Percentiles rank a stretch among this genome's conserved stretches.
These are phyloP conservation scores for Teratosphaeria destructans DNA, from an alignment of 2,329 filamentous ascomycete genomes.

Conservation along the genomic window DNA sequence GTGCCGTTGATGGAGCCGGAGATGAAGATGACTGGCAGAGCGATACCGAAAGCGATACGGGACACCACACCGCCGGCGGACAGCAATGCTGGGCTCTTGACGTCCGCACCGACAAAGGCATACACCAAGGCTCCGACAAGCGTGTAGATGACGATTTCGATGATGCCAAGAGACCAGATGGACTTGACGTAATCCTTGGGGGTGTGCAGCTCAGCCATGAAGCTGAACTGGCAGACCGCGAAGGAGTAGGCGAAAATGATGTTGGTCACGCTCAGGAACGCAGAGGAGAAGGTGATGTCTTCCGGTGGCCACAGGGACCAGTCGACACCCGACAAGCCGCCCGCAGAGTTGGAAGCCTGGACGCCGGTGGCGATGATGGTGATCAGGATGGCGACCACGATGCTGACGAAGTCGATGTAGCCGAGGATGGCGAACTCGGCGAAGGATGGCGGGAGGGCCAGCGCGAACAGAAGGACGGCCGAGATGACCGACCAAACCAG, in stretches of 20 bases:
- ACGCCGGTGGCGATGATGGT: conserved; percentile 27
- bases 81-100: conserved; percentile 56
- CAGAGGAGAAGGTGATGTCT: conserved; percentile 38
- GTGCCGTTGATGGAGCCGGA: conserved; percentile 62
- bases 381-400: conserved; percentile 25
- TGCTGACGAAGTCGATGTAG: conserved; percentile 28
- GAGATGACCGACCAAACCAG: conserved; percentile 34
- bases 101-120: conserved; percentile 50
- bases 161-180: conserved; percentile 48
- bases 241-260: conserved; percentile 57
- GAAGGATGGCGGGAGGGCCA: conserved; percentile 28
- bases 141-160: conserved; percentile 55
- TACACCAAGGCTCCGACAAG: conserved; percentile 59
- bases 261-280: conserved; percentile 57
- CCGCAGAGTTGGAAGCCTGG: conserved; percentile 15
- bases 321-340: conserved; percentile 22
- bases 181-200: conserved; percentile 53
- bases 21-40: conserved; percentile 62
- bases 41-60: conserved; percentile 60
- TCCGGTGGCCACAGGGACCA: conserved; percentile 27
- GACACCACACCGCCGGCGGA: conserved; percentile 47
- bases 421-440: conserved; percentile 26
- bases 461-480: conserved; percentile 28
- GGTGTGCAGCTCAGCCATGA: conserved; percentile 57
- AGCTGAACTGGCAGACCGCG: conserved; percentile 52